phyloP scores from a whole-genome alignment of 2,329 filamentous ascomycete species.

The Ambrosiella xylebori region DNA sequence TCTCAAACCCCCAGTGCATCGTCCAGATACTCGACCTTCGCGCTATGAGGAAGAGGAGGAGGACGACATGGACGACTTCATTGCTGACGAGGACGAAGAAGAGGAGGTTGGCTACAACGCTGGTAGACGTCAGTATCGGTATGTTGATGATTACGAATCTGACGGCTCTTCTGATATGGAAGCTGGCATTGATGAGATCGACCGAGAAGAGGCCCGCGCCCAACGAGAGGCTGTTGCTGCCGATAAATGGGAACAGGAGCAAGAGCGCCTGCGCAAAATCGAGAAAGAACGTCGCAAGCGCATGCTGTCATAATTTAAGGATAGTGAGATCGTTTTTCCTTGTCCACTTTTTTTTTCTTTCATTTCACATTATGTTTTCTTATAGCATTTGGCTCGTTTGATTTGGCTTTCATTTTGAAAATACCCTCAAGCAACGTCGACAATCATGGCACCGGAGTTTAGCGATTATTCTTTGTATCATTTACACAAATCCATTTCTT shows the following conservation, averaged over 20 bases:
- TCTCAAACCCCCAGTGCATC: slow-evolving; percentile 18
- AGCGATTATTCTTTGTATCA: slow-evolving; percentile 2
- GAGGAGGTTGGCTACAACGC: slow-evolving; percentile 24
- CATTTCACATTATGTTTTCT: slow-evolving; percentile 3
- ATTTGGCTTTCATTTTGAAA: background rate
- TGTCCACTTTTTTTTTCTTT: background rate
- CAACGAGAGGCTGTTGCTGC: slow-evolving; percentile 47
- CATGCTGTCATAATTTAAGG: background rate
- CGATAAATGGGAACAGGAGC: slow-evolving; percentile 45
- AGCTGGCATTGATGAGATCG: slow-evolving; percentile 55
- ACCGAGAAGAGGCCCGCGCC: slow-evolving; percentile 50
- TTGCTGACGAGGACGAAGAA: slow-evolving; percentile 45
- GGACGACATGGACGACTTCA: slow-evolving; percentile 41
- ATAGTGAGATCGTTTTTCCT: background rate
- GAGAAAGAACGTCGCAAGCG: slow-evolving; percentile 43
- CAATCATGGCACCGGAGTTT: background rate
- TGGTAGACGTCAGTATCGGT: slow-evolving; percentile 5
- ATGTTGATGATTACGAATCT: slow-evolving; percentile 36
- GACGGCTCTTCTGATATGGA: slow-evolving; percentile 64
- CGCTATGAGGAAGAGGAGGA: slow-evolving; percentile 45
- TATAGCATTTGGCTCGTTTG: background rate
- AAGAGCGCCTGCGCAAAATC: slow-evolving; percentile 42
- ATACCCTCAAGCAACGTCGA: background rate
- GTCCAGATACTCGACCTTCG: slow-evolving; percentile 17
- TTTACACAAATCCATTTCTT: background rate